Evolutionary conservation across 352 stramenopile genomes (phyloP), one percentile per base, ranked within the genome.

Genomic region (Blastocystis sp.): DNA sequence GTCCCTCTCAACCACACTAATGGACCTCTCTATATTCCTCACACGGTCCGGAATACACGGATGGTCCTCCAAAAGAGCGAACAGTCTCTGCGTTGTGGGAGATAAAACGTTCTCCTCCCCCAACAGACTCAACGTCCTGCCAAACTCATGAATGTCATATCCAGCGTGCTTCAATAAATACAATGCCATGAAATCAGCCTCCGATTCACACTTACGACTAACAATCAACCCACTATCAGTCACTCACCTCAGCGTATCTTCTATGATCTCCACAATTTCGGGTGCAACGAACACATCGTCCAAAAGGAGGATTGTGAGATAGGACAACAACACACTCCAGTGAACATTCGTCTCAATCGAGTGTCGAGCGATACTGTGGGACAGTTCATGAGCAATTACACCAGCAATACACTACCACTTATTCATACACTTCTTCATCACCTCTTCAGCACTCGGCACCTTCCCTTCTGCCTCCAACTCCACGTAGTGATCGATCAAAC

Each of bases 321-420:
- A n/a, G n/a, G n/a, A n/a, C n/a, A n/a, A 34, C 28, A 34, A 34
- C 28, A 34, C 28, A 34, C 28, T 34, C 28, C 28, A 34, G 28
- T n/a, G 28, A 34, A 34, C 28, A 34, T 34, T 34, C 28, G 28
- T 45, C 66, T 76, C 21, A 2, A 9, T 4, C 7, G 23, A 56
- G 4, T 76, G 1, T 11, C 66, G 7, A 38, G 9, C 66, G 9
- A 76, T 40, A 11, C 34, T 59, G 48, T 76, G 66, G 2, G 66
- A 11, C 38, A 76, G 3, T 23, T 76, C 66, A 23, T 76, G 66
- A 56, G 66, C 66, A 56, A 77, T 9, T 19, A 59, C 43, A 61
- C 66, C 66, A 3, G 66, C 66, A 34, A 77, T 61, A 61, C 66
- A 77, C 66, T 77, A 77, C 4, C 14, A n/a, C 28, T 59, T n/a